A percentile compares a stretch with the other conserved stretches of the same genome.
Conservation (phyloP, 139 green algal genomes). For the Tetraselmis chui region DNA sequence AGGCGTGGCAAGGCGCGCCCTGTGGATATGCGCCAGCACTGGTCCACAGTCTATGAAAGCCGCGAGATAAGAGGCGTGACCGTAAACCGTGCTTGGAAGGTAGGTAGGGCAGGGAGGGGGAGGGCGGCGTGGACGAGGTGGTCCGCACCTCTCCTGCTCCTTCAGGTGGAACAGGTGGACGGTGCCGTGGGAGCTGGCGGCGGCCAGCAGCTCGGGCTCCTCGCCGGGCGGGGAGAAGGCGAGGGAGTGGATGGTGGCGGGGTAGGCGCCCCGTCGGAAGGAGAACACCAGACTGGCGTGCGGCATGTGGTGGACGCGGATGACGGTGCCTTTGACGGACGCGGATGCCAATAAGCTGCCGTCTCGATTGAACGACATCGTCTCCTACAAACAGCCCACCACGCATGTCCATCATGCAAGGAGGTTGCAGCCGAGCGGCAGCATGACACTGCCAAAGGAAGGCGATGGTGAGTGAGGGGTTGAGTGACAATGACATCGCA, state of each 20-base stretch:
- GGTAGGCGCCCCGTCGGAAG: slow-evolving; percentile 47
- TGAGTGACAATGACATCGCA: neutral
- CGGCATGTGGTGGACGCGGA: slow-evolving; percentile 60
- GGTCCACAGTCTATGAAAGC: neutral
- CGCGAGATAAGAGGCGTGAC: neutral
- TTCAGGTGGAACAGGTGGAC: slow-evolving; percentile 60
- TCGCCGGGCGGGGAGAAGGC: slow-evolving; percentile 45
- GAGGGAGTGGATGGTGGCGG: slow-evolving; percentile 55
- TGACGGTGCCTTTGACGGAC: slow-evolving; percentile 67
- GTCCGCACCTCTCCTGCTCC: slow-evolving; percentile 15
- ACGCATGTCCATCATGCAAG: neutral
- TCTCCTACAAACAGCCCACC: slow-evolving; percentile 11
- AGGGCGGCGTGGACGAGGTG: neutral
- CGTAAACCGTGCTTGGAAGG: neutral
- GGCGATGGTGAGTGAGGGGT: neutral
- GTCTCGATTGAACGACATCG: slow-evolving; percentile 36
- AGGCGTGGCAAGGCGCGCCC: neutral
- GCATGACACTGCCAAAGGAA: neutral
- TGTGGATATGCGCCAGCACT: neutral
- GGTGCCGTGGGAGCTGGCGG: slow-evolving; percentile 54
- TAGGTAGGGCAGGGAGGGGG: neutral
- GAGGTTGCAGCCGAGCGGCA: neutral
- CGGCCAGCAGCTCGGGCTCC: slow-evolving; percentile 51
- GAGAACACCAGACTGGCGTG: slow-evolving; percentile 30
- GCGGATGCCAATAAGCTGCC: slow-evolving; percentile 64